Evolutionary conservation across 306 rosid species (phyloP).

Genomic region (Quercus bicolor): DNA sequence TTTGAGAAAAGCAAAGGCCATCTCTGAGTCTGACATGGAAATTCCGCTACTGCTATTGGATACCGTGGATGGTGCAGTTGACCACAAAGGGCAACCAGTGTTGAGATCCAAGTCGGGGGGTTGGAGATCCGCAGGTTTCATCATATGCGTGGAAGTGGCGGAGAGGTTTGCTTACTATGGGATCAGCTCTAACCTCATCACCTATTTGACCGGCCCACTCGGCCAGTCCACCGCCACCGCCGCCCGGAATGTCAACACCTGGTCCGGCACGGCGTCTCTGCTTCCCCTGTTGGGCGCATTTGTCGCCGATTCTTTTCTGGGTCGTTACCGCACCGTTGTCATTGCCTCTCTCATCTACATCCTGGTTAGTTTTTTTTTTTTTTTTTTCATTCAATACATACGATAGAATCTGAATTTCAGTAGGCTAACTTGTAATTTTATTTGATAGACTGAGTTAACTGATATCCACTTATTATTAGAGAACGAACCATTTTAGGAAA

Average conservation of each 20-base stretch:
- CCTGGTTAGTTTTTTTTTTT: conserved; percentile 21
- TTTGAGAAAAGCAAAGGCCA: no score
- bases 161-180: conserved; percentile 59
- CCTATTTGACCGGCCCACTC: conserved; percentile 46
- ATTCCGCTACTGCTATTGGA: conserved; percentile 34
- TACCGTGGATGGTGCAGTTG: conserved; percentile 33
- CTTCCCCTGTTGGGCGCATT: conserved; percentile 52
- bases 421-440: no score
- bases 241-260: conserved; percentile 45
- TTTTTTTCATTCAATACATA: not conserved
- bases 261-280: conserved; percentile 51
- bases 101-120: conserved; percentile 38
- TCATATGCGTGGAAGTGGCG: conserved; percentile 47
- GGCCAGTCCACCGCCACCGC: conserved; percentile 49
- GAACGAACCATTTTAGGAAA: no score
- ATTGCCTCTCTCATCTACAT: conserved; percentile 45
- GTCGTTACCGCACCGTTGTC: conserved; percentile 53
- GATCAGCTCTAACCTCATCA: conserved; percentile 39
- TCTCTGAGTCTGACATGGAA: not conserved
- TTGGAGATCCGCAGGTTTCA: conserved; percentile 43
- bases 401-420: no score
- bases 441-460: no score
- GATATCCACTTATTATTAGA: no score
- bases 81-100: conserved; percentile 24
- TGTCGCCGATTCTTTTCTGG: conserved; percentile 51